phyloP scores from a whole-genome alignment of 306 rosid species.

The Vachellia pachyceras region DNA sequence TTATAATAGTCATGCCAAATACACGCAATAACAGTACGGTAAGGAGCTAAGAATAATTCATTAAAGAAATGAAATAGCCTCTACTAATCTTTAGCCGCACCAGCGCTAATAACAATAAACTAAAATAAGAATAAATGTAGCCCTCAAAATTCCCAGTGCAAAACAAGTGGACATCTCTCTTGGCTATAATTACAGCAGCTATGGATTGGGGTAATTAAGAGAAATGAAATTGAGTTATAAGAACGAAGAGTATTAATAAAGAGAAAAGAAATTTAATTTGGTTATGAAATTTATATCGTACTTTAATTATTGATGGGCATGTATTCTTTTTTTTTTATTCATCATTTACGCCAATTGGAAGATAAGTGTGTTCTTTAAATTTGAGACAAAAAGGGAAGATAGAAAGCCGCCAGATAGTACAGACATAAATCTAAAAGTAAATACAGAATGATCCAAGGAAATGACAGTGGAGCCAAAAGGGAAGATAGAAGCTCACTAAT shows the following conservation, averaged over 20 bases:
- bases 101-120: neutral
- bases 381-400: neutral
- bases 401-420: neutral
- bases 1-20: slow-evolving; percentile 19
- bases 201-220: slow-evolving; percentile 1
- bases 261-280: neutral
- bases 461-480: no score
- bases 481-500: no score
- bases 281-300: neutral
- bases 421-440: neutral
- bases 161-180: neutral
- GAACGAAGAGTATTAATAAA: neutral
- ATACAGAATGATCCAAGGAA: neutral
- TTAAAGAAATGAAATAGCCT: slow-evolving; percentile 14
- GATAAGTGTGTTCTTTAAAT: neutral
- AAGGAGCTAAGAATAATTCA: neutral
- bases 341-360: no score
- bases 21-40: neutral
- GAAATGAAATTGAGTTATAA: slow-evolving; percentile 6
- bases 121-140: slow-evolving; percentile 9
- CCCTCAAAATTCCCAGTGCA: neutral
- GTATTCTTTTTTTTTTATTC: neutral
- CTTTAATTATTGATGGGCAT: neutral
- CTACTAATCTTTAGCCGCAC: slow-evolving; percentile 20
- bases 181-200: neutral